These are phyloP conservation scores for Aspergillus biplanus DNA, from an alignment of 495 filamentous ascomycete species.

Conservation along the genomic window DNA sequence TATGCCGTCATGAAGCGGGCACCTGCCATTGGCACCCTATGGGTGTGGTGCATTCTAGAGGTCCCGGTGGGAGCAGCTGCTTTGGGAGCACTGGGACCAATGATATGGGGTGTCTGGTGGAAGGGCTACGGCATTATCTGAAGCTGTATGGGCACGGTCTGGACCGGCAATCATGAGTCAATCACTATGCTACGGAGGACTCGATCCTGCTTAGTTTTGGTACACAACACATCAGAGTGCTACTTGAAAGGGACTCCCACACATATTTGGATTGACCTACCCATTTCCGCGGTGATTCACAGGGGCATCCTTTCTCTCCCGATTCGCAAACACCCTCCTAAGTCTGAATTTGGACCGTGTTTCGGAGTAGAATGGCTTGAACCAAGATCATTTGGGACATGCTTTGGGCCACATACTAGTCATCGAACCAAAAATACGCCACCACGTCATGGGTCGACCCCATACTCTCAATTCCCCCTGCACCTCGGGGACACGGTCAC, in stretches of 20 bases:
- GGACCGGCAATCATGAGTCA: too few relatives aligned
- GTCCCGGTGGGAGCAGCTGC: conserved; percentile 71
- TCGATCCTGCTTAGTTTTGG: too few relatives aligned
- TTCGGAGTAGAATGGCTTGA: too few relatives aligned
- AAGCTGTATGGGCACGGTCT: conserved; percentile 3
- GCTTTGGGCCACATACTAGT: neutral
- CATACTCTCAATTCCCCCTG: neutral
- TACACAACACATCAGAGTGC: too few relatives aligned
- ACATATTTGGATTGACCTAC: too few relatives aligned
- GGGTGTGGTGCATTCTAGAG: conserved; percentile 94
- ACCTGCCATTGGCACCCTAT: conserved; percentile 84
- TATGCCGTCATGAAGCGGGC: conserved; percentile 90
- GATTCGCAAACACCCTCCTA: neutral
- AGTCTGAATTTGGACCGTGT: neutral
- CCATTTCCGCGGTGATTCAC: neutral
- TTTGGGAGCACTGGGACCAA: conserved; percentile 54
- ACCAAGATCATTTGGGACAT: too few relatives aligned
- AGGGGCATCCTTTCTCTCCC: neutral
- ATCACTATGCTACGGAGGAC: too few relatives aligned
- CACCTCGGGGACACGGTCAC: neutral
- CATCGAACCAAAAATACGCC: neutral
- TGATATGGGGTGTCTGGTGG: conserved; percentile 67
- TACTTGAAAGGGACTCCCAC: too few relatives aligned
- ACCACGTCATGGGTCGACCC: conserved; percentile 1
- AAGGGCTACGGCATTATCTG: conserved; percentile 66